phyloP scores from a whole-genome alignment of 148 eudicot genomes.

The Beta vulgaris region DNA sequence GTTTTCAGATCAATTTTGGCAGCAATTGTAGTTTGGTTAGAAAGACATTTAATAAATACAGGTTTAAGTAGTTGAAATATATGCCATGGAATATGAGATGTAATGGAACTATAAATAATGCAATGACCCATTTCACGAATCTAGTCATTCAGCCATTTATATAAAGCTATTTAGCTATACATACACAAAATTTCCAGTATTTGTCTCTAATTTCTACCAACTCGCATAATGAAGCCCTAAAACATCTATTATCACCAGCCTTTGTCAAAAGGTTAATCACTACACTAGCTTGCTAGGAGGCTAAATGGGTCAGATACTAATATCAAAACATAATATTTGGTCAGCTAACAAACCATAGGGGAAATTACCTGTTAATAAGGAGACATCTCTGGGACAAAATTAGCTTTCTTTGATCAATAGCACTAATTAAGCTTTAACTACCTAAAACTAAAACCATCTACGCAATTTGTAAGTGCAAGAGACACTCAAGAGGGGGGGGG shows the following conservation, averaged over 20 bases:
- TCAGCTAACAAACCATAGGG: slow-evolving; percentile 20
- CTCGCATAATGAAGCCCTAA: slow-evolving; percentile 22
- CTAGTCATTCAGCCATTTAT: slow-evolving; percentile 26
- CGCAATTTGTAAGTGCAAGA: too few relatives aligned
- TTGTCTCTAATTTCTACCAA: slow-evolving; percentile 20
- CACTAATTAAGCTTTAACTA: slow-evolving; percentile 16
- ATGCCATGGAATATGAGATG: too few relatives aligned
- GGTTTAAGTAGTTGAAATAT: too few relatives aligned
- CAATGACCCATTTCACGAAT: slow-evolving; percentile 21
- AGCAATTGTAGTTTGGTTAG: too few relatives aligned
- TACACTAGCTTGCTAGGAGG: slow-evolving; percentile 28
- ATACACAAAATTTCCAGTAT: slow-evolving; percentile 38
- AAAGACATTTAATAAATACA: too few relatives aligned
- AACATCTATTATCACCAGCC: slow-evolving; percentile 24
- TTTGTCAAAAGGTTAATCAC: slow-evolving; percentile 28
- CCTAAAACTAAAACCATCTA: slow-evolving; percentile 3
- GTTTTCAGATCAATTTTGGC: too few relatives aligned
- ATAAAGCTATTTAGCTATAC: slow-evolving; percentile 34
- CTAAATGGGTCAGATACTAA: slow-evolving; percentile 28
- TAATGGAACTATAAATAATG: background rate
- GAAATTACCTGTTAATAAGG: slow-evolving; percentile 13
- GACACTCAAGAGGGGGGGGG: too few relatives aligned
- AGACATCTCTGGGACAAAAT: slow-evolving; percentile 33
- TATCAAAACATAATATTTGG: slow-evolving; percentile 16
- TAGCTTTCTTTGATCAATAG: slow-evolving; percentile 37